Conservation (phyloP, 106 monocot genomes). For the Ottelia alismoides region DNA sequence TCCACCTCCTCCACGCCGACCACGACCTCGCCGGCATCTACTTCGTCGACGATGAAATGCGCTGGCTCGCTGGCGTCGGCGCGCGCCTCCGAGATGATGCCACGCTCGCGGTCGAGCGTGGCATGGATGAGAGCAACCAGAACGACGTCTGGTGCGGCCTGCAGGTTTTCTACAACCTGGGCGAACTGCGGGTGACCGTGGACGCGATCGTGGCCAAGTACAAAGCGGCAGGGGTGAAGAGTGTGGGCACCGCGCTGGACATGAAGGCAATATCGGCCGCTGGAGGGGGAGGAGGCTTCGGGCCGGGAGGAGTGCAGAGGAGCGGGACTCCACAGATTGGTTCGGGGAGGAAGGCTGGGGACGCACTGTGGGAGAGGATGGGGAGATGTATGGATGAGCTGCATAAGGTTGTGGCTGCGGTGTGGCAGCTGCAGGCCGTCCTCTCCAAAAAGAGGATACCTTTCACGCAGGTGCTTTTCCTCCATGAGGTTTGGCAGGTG, state of each 20-base stretch:
- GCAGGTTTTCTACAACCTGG: constrained; percentile 95
- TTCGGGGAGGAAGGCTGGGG: constrained; percentile 56
- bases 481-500: constrained; percentile 97
- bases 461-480: constrained; percentile 83
- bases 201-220: constrained; percentile 66
- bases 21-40: constrained; percentile 52
- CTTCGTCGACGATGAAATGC: constrained; percentile 78
- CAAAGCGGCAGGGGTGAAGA: constrained; percentile 60
- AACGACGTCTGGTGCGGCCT: constrained; percentile 95
- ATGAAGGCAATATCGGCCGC: constrained; percentile 78
- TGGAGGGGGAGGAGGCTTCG: constrained; percentile 15
- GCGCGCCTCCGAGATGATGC: constrained; percentile 52
- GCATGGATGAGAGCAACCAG: constrained; percentile 86
- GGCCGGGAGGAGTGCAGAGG: constrained; percentile 73
- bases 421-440: constrained; percentile 91
- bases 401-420: constrained; percentile 60
- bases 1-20: constrained; percentile 60
- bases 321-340: constrained; percentile 96
- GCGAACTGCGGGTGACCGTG: constrained; percentile 64
- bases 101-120: constrained; percentile 59
- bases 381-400: constrained; percentile 79
- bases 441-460: constrained; percentile 82
- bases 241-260: constrained; percentile 60
- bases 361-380: constrained; percentile 91
- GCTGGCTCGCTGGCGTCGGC: constrained; percentile 53